These are phyloP conservation scores for Lasiodiplodia gonubiensis DNA, from an alignment of 2,329 filamentous ascomycete genomes.

Conservation along the genomic window DNA sequence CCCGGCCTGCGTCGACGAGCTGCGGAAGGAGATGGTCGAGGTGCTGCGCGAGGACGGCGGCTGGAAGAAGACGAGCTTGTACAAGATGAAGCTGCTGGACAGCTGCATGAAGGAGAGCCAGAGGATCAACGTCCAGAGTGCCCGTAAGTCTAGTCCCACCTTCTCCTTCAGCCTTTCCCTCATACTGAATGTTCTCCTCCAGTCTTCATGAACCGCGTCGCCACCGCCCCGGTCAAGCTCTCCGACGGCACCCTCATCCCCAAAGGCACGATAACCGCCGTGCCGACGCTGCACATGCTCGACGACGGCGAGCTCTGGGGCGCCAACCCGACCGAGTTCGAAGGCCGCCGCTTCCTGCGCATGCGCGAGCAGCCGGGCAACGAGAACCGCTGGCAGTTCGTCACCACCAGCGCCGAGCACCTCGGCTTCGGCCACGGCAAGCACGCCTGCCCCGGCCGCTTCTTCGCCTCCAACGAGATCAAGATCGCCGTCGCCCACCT, in stretches of 20 bases:
- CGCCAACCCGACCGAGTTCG: conserved; percentile 19
- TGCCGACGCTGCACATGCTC: conserved; percentile 23
- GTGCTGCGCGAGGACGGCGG: conserved; percentile 36
- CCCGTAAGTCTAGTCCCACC: not conserved
- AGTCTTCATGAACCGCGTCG: conserved; percentile 24
- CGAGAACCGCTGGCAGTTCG: conserved; percentile 30
- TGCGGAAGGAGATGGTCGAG: conserved; percentile 36
- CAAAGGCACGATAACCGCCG: conserved; percentile 31
- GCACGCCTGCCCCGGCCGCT: conserved; percentile 31
- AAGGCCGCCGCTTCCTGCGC: conserved; percentile 30
- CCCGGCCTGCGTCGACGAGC: conserved; percentile 35
- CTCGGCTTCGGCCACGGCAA: conserved; percentile 32
- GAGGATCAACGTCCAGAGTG: conserved; percentile 29
- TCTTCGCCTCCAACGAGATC: conserved; percentile 32
- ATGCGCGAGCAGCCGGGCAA: conserved; percentile 29
- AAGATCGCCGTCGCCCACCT: conserved; percentile 30
- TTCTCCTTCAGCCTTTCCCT: conserved; percentile 16
- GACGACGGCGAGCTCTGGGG: conserved; percentile 26
- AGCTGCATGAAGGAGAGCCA: conserved; percentile 44
- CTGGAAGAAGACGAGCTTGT: conserved; percentile 39
- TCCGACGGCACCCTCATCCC: conserved; percentile 38
- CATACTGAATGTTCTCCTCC: conserved; percentile 1
- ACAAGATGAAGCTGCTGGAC: conserved; percentile 42
- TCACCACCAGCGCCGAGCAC: conserved; percentile 32
- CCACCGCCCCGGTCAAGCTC: conserved; percentile 33